These are phyloP conservation scores for Trichoderma cornu-damae DNA, from an alignment of 2,329 filamentous ascomycete genomes.

Conservation along the genomic window DNA sequence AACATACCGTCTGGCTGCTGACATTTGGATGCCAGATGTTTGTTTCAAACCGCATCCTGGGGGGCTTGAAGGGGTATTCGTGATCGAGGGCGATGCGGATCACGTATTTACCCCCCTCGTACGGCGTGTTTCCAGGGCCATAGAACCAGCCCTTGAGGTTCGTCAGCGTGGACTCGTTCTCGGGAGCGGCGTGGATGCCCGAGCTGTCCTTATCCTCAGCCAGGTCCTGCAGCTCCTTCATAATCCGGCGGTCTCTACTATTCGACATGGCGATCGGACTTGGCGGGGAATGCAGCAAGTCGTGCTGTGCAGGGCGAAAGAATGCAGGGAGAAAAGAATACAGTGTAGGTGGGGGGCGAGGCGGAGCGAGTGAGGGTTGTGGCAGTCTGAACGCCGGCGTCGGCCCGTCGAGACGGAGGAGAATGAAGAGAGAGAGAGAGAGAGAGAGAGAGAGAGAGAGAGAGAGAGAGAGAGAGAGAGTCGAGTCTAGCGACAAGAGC, in stretches of 20 bases:
- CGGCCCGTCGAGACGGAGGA: background rate
- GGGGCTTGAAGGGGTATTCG: constrained; percentile 90
- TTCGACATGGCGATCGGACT: constrained; percentile 39
- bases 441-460: too few relatives aligned
- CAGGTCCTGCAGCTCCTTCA: constrained; percentile 74
- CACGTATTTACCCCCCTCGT: constrained; percentile 75
- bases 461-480: too few relatives aligned
- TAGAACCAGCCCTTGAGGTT: constrained; percentile 78
- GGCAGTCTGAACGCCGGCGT: background rate
- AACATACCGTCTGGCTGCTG: constrained; percentile 81
- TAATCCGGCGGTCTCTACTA: constrained; percentile 55
- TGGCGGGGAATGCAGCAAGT: background rate
- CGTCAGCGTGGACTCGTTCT: constrained; percentile 65
- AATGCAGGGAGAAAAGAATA: too few relatives aligned
- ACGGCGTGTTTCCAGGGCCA: constrained; percentile 88
- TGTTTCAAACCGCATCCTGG: constrained; percentile 84
- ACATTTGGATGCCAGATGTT: constrained; percentile 98
- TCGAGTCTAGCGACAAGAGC: background rate
- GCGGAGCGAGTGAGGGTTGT: background rate
- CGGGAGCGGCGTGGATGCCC: constrained; percentile 64
- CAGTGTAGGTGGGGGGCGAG: too few relatives aligned
- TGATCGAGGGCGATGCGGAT: constrained; percentile 84
- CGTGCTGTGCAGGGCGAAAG: background rate
- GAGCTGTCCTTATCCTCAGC: constrained; percentile 65
- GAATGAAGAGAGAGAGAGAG: too few relatives aligned